Evolutionary conservation across 23 red algal species (phyloP), one percentile per base, ranked within the genome.

Genomic region (Gracilaria caudata): DNA sequence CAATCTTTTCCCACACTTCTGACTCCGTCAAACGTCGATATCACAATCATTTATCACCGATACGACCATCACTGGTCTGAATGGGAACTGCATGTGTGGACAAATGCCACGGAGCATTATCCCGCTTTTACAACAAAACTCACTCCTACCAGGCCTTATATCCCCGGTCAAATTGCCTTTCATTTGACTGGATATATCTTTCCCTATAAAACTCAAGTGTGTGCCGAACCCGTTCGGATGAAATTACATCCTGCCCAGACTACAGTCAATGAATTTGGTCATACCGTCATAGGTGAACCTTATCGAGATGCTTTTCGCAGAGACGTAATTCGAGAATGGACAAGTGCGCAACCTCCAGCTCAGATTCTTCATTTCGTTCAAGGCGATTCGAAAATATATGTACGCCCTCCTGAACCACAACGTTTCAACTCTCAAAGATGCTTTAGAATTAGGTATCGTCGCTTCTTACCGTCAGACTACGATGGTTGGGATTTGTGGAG

Each of bases 401-500:
- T 61, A 23, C 51, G 43, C 0, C 63, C 68, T 11, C 85, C 85
- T 4, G 43, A 47, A 5, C 30, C 55, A 11, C 51, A 58, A 20
- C 49, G 25, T 17, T 46, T 89, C 28, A 47, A 40, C 3, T 29
- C 68, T 0, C 29, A 73, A 47, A 21, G 85, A 56, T 63, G 61
- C 40, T 45, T 89, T 47, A 70, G 85, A 36, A 10, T 89, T 21
- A 40, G 85, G 23, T 89, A 89, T 79, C 72, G 72, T 6, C 68
- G 85, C 16, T 78, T 74, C 59, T 49, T 36, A 9, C 49, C 68
- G 13, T 58, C 45, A 7, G 85, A 89, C 45, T 89, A 89, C 25
- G 49, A 79, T 33, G 71, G 57, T 13, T 89, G 85, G 85, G 85
- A 89, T 40, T 37, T 89, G 37, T 89, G 85, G 85, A 89, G 70